Evolutionary conservation across 192 early-diverging fungal genomes (phyloP).

Genomic region (Rhizophagus sp.): DNA sequence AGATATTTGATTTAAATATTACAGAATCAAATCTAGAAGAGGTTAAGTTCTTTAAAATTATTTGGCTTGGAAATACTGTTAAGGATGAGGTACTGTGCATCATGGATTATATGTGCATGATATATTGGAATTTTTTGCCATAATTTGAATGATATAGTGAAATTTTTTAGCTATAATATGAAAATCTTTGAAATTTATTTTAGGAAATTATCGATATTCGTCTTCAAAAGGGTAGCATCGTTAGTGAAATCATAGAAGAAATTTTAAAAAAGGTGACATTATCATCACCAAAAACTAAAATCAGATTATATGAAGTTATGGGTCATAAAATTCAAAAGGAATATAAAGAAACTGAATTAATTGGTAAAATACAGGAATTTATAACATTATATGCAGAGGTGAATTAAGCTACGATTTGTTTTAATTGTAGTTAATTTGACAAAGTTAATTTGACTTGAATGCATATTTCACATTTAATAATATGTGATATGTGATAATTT

Average conservation of each 20-base stretch:
- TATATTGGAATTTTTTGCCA: no score
- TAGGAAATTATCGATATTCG: slow-evolving; percentile 56
- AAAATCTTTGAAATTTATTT: no score
- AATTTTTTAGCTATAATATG: no score
- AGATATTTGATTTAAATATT: slow-evolving; percentile 78
- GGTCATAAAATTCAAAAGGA: slow-evolving; percentile 50
- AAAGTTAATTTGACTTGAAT: no score
- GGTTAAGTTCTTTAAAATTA: slow-evolving; percentile 64
- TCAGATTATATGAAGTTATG: slow-evolving; percentile 63
- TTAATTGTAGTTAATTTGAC: no score
- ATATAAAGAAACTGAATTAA: slow-evolving; percentile 44
- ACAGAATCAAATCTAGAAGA: slow-evolving; percentile 53
- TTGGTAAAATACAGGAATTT: slow-evolving; percentile 46
- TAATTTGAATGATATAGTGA: no score
- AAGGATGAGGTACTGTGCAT: slow-evolving; percentile 59
- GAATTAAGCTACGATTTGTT: neutral
- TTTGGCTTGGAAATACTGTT: slow-evolving; percentile 62
- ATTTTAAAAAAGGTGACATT: slow-evolving; percentile 54
- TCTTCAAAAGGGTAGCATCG: slow-evolving; percentile 59
- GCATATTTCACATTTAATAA: no score
- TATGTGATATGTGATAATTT: neutral
- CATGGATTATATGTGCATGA: no score
- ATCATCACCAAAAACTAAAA: slow-evolving; percentile 40
- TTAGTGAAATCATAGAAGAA: slow-evolving; percentile 53
- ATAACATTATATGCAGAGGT: slow-evolving; percentile 63